Evolutionary conservation across 1,284 basidiomycete species (phyloP), one percentile per base, ranked within the genome.

Genomic region (Pholiota adiposa): DNA sequence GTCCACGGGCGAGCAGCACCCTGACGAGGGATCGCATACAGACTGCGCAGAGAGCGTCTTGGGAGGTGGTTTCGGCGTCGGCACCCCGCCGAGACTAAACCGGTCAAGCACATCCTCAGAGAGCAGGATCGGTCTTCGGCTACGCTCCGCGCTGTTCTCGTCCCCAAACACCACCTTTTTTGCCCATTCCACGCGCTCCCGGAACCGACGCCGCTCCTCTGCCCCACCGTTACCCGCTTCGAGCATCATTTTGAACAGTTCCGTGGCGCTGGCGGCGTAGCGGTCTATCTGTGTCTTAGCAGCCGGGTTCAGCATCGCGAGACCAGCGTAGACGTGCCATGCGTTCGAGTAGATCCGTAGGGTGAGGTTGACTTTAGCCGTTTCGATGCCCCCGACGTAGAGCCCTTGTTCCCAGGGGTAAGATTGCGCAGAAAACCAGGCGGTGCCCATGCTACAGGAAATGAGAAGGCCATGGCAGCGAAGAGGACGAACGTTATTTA

Each of bases 281-380:
- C 97, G 90, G 70, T 94, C 84, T 64, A 99, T 98, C 74, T 98
- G 96, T 1, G 83, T 76, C 54, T 87, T 85, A 0, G 97, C 97
- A n/a, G 86, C 88, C 1, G 97, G 97, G 74, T 99, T 99, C 64
- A 98, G 85, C 69, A 99, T 93, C 0, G 97, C 97, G 12, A 99
- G 86, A 2, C 97, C 97, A 25, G 97, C 97, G 73, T 99, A 99
- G 68, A 99, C 97, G 77, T 99, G 97, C 96, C 96, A 99, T 69
- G 96, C 92, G 72, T 96, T 97, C 46, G 94, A 87, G 77, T 98
- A 98, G 71, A 99, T 98, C 1, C 97, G 94, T 14, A 97, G 84
- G 62, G 92, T 91, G 71, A 99, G 92, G 82, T 99, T 99, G 69
- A 98, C 96, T 77, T 99, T 99, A 69, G 96, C 95, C 7, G 95